Base-by-base conservation (phyloP, 441 rosid species). In the Isatis lusitanica region DNA sequence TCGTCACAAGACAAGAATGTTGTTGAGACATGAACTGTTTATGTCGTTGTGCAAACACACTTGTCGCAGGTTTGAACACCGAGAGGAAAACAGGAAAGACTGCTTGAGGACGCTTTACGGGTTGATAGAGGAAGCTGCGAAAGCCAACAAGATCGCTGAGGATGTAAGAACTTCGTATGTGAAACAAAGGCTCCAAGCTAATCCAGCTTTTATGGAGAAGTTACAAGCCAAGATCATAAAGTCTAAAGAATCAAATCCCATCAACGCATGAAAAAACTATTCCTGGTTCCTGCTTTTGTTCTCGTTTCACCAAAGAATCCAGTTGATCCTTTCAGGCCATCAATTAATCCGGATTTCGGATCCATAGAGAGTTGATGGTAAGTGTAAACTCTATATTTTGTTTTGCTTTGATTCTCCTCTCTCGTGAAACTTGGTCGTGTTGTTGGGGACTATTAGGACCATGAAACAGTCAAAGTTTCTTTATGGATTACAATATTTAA, bases 41-140 rank as follows among this genome's bases (percentile, higher is more conserved):
- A 24, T 48, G 46, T 60, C 18, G 60, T 30, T 63, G 50, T 28
- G 51, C 10, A 11, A 50, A 15, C 47, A 15, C 52, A 42, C 13
- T 9, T 70, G 76, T 78, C 21, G 18, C 76, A 92, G 97, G 87
- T 94, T 86, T 81, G 98, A 94, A 77, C 90, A 92, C 57, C 79
- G 97, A 42, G 97, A 92, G 76, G 98, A 94, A 80, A 94, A 94
- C 83, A 81, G 97, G 69, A 94, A 92, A 80, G 98, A 92, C 78
- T 94, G 97, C 81, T 85, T 92, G 30, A 81, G 94, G 81, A 92
- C 94, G 31, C 86, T 94, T 21, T 85, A 83, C 61, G 79, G 91
- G 6, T 83, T 94, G 42, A 80, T 92, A 12, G 97, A 92, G 80
- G 97, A 92, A 83, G 89, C 97, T 6, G 90, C 85, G 8, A 94